phyloP scores from a whole-genome alignment of 441 rosid species.

The Sinapis alba region DNA sequence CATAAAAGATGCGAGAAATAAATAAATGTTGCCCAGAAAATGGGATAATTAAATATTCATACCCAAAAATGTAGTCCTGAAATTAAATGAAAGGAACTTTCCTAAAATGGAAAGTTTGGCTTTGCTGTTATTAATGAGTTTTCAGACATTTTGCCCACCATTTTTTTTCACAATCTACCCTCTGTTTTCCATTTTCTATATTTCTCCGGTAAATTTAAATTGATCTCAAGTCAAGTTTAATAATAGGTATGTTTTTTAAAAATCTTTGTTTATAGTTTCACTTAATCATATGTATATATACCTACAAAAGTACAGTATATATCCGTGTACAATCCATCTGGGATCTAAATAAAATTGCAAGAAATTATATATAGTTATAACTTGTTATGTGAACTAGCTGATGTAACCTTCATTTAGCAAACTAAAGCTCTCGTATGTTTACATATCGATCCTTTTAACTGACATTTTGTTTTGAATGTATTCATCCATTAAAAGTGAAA shows the following conservation, averaged over 20 bases:
- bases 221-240: not conserved
- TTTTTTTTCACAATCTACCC: slow-evolving; percentile 8
- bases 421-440: not conserved
- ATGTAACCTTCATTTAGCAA: not conserved
- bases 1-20: too few relatives aligned
- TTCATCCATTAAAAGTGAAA: not conserved
- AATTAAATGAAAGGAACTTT: not conserved
- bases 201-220: too few relatives aligned
- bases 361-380: not conserved
- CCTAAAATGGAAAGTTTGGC: slow-evolving; percentile 26
- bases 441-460: not conserved
- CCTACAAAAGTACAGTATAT: too few relatives aligned
- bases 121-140: slow-evolving; percentile 1
- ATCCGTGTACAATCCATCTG: too few relatives aligned
- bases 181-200: not conserved
- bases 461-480: not conserved
- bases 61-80: slow-evolving; percentile 17
- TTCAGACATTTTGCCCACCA: slow-evolving; percentile 22
- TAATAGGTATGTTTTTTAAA: not conserved
- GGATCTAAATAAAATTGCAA: too few relatives aligned
- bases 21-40: too few relatives aligned
- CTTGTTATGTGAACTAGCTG: not conserved
- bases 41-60: too few relatives aligned
- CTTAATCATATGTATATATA: not conserved
- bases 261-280: not conserved